A percentile compares a stretch with the other conserved stretches of the same genome.
Conservation (phyloP, 345 rosid species). For the Gynandropsis gynandra region DNA sequence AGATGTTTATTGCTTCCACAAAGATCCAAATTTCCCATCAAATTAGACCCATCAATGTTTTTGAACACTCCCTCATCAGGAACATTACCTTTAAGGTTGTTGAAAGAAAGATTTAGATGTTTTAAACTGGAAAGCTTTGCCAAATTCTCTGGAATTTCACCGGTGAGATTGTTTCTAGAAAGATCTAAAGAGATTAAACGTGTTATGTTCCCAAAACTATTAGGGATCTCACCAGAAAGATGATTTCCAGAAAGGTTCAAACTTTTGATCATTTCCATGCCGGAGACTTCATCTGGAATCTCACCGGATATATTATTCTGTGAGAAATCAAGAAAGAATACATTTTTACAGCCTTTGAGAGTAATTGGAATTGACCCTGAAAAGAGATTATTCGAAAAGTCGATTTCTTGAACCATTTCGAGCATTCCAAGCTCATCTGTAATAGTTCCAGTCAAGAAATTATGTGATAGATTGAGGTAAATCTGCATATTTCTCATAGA, state of each 20-base stretch:
- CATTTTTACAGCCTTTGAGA: slow-evolving; percentile 55
- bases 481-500: slow-evolving; percentile 46
- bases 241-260: slow-evolving; percentile 64
- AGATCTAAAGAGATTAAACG: slow-evolving; percentile 53
- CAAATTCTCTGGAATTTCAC: slow-evolving; percentile 53
- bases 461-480: slow-evolving; percentile 62
- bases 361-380: slow-evolving; percentile 58
- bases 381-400: slow-evolving; percentile 61
- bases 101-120: slow-evolving; percentile 59
- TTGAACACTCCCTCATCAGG: slow-evolving; percentile 62
- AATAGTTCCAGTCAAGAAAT: slow-evolving; percentile 47
- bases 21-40: slow-evolving; percentile 59
- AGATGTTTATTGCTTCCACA: slow-evolving; percentile 50
- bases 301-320: slow-evolving; percentile 55
- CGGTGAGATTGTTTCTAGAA: slow-evolving; percentile 54
- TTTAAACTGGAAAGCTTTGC: slow-evolving; percentile 48
- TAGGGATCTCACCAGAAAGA: slow-evolving; percentile 50
- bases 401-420: slow-evolving; percentile 65
- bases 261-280: slow-evolving; percentile 35
- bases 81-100: slow-evolving; percentile 64
- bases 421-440: slow-evolving; percentile 69
- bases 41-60: slow-evolving; percentile 35
- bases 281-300: slow-evolving; percentile 39
- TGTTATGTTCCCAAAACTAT: slow-evolving; percentile 37
- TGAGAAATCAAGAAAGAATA: slow-evolving; percentile 64